These are phyloP conservation scores for Trichosporon sp. DNA, from an alignment of 1,284 basidiomycete species.

Conservation along the genomic window DNA sequence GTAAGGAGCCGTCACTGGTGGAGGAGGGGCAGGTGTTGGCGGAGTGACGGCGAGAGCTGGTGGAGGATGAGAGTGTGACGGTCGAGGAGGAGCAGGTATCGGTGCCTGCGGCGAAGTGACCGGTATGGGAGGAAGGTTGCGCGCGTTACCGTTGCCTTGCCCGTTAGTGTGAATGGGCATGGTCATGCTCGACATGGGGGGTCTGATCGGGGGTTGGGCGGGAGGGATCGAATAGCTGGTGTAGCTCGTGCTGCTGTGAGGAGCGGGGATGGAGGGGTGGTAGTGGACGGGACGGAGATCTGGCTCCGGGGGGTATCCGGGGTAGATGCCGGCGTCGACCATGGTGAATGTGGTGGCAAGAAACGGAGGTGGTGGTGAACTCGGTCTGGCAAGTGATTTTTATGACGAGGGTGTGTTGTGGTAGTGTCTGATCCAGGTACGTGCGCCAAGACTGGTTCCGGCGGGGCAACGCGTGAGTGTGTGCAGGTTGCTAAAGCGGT, in stretches of 20 bases:
- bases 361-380: not conserved
- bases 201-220: not conserved
- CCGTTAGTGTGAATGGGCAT: constrained; percentile 2
- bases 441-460: not conserved
- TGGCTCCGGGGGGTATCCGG: constrained; percentile 7
- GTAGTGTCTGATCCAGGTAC: not conserved
- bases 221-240: not conserved
- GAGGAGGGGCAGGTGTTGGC: not conserved
- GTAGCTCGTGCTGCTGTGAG: not conserved
- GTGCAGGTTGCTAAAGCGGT: not conserved
- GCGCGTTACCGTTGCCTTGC: not conserved
- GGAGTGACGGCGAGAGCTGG: not conserved
- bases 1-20: not conserved
- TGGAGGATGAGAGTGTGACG: constrained; percentile 4
- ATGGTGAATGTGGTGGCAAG: not conserved
- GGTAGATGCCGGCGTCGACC: constrained; percentile 18
- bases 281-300: constrained; percentile 4
- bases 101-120: not conserved
- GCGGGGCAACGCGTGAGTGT: not conserved
- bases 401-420: not conserved
- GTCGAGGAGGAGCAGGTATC: not conserved
- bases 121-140: constrained; percentile 12
- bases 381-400: not conserved
- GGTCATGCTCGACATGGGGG: not conserved
- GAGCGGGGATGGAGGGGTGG: not conserved